These are phyloP conservation scores for Aspergillus pseudoglaucus DNA, from an alignment of 2,329 filamentous ascomycete genomes.

Conservation along the genomic window DNA sequence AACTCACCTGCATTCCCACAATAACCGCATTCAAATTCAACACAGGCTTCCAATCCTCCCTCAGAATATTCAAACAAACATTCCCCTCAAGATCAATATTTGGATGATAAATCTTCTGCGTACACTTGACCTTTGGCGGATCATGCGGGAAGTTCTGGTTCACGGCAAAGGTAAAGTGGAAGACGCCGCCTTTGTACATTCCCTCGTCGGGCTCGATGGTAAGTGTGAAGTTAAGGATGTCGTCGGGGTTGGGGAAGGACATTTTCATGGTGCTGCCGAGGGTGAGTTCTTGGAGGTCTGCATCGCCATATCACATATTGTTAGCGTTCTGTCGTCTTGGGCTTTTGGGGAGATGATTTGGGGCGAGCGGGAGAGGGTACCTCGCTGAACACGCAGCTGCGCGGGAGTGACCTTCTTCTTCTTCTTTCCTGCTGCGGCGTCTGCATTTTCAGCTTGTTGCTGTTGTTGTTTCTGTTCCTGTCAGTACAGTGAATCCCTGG, in stretches of 20 bases:
- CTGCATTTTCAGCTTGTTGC: slow-evolving; percentile 90
- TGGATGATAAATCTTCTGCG: slow-evolving; percentile 97
- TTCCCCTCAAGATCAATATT: slow-evolving; percentile 98
- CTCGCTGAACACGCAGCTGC: slow-evolving; percentile 92
- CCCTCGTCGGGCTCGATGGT: slow-evolving; percentile 49
- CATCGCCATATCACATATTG: not conserved
- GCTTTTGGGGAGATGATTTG: not conserved
- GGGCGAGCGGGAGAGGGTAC: slow-evolving; percentile 42
- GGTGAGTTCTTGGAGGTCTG: slow-evolving; percentile 44
- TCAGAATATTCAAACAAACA: slow-evolving; percentile 92
- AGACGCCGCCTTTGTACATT: slow-evolving; percentile 80
- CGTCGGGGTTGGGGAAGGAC: slow-evolving; percentile 52
- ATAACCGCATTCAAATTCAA: slow-evolving; percentile 95
- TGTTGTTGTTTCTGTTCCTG: slow-evolving; percentile 62
- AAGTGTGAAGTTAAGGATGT: slow-evolving; percentile 49
- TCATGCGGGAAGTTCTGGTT: slow-evolving; percentile 95
- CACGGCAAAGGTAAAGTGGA: slow-evolving; percentile 87
- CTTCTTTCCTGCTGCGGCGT: slow-evolving; percentile 70
- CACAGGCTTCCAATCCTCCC: slow-evolving; percentile 99
- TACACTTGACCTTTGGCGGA: slow-evolving; percentile 93
- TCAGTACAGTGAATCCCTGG: slow-evolving; percentile 11
- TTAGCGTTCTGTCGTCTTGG: not conserved
- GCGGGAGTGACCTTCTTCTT: slow-evolving; percentile 99
- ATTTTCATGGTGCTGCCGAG: slow-evolving; percentile 52
- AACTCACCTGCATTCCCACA: slow-evolving; percentile 73